Evolutionary conservation across 179 eudicot species (phyloP), one percentile per base, ranked within the genome.

Genomic region (Heliamphora pulchella): DNA sequence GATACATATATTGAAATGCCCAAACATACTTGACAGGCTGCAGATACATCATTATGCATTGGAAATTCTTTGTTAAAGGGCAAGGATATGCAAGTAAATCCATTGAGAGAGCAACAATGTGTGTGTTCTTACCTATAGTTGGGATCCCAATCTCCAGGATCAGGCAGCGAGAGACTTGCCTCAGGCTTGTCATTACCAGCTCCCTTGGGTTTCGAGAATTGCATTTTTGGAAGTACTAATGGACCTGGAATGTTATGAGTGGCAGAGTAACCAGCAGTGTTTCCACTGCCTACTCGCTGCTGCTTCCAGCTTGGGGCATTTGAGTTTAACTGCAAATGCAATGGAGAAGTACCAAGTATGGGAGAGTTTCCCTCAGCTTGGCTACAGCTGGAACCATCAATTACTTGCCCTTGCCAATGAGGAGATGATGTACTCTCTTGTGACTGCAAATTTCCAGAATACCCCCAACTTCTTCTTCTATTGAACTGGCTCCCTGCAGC

Each of bases 91-190:
- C 11, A 53, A 41, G 3, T 7, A 14, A 78, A 41, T 65, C 41
- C 15, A 53, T n/a, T n/a, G 10, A 2, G 8, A 6, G 63, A 51
- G 31, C 46, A 9, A 55, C 18, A 59, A 77, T 48, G 14, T 20
- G 2, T 17, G 50, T 14, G 65, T 51, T 66, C 86, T 75, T 87
- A 96, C 99, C 99, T 92, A 83, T 94, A 96, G 84, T 96, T 91
- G 79, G 99, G 99, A 89, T 96, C 99, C 99, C 99, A 96, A 82
- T 96, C 97, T 73, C 91, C 97, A 69, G 99, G 99, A 89, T 91
- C 94, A 81, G 96, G 98, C 79, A 89, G 83, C 55, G 88, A 82
- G 62, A 79, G 68, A 74, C 85, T 78, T 44, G 89, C 79, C 81
- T 90, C 97, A 58, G 81, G 86, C 82, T 88, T 88, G 72, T 90